Evolutionary conservation across 495 filamentous ascomycete genomes (phyloP).

Genomic region (Baudoinia panamericana): DNA sequence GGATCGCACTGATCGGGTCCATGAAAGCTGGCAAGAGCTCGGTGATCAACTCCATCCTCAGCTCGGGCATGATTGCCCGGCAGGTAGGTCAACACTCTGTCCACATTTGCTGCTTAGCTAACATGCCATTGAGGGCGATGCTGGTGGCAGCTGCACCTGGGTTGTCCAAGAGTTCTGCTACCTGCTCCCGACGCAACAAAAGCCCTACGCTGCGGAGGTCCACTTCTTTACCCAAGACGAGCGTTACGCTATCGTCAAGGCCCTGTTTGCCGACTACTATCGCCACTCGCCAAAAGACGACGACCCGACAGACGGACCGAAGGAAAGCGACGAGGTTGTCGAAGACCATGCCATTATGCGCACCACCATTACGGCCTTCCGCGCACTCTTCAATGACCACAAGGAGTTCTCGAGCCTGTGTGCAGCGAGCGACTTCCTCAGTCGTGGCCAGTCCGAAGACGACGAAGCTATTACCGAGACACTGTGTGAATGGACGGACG

Average conservation of each 20-base stretch:
- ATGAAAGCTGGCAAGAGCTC: neutral
- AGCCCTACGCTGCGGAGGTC: neutral
- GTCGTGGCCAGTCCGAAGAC: neutral
- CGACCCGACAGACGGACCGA: neutral
- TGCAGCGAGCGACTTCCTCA: neutral
- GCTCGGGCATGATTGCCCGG: neutral
- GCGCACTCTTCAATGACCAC: neutral
- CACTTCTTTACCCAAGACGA: neutral
- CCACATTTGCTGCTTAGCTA: too few species aligned
- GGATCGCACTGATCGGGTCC: neutral
- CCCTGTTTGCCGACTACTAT: neutral
- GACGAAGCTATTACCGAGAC: neutral
- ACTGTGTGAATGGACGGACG: neutral
- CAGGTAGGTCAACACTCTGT: neutral
- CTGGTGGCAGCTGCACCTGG: neutral
- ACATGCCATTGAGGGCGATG: too few species aligned
- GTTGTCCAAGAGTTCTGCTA: neutral
- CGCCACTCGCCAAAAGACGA: neutral
- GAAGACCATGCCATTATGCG: neutral
- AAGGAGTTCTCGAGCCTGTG: neutral
- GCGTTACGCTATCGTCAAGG: neutral
- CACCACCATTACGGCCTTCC: neutral
- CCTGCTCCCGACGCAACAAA: neutral
- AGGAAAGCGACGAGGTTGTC: neutral
- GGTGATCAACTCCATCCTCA: neutral